A percentile compares a stretch with the other conserved stretches of the same genome.
These are phyloP conservation scores for Penicillium coffeae DNA, from an alignment of 495 filamentous ascomycete genomes.

Conservation along the genomic window DNA sequence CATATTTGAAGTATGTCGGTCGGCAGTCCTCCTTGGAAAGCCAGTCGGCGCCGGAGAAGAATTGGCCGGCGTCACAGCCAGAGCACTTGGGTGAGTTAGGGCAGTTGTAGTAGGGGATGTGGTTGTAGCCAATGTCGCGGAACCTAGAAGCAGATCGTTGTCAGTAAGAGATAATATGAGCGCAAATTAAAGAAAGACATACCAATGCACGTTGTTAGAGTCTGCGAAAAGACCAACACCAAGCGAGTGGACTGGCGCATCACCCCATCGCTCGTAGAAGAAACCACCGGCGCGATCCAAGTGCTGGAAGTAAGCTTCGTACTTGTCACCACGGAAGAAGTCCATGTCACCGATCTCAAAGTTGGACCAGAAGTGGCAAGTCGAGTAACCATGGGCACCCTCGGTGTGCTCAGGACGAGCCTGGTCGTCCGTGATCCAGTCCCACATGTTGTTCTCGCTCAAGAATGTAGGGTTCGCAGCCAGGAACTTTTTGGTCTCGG, in stretches of 20 bases:
- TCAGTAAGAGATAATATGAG: too few species aligned
- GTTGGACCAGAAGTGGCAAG: constrained; percentile 99
- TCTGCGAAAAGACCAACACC: constrained; percentile 94
- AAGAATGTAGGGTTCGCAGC: constrained; percentile 78
- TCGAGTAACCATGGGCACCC: constrained; percentile 87
- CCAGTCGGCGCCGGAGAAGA: constrained; percentile 82
- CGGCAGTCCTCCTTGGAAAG: constrained; percentile 91
- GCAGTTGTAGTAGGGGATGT: constrained; percentile 98
- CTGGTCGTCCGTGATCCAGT: constrained; percentile 77
- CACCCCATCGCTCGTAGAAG: constrained; percentile 99
- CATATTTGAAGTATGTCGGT: constrained; percentile 94
- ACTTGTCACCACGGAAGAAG: constrained; percentile 89
- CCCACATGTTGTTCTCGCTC: constrained; percentile 76
- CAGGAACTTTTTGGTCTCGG: constrained; percentile 85
- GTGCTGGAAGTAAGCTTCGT: constrained; percentile 95
- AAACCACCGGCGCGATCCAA: constrained; percentile 93
- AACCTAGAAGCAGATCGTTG: constrained; percentile 70
- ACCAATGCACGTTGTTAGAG: constrained; percentile 91
- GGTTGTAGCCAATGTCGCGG: constrained; percentile 97
- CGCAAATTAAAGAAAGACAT: too few species aligned
- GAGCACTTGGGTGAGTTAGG: constrained; percentile 93
- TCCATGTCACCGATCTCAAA: constrained; percentile 96
- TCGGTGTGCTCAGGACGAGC: constrained; percentile 74
- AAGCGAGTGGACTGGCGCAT: constrained; percentile 96
- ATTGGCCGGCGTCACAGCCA: constrained; percentile 78